Evolutionary conservation across 768 basidiomycete genomes (phyloP).

Genomic region (Omphalotus guepiniiformis): DNA sequence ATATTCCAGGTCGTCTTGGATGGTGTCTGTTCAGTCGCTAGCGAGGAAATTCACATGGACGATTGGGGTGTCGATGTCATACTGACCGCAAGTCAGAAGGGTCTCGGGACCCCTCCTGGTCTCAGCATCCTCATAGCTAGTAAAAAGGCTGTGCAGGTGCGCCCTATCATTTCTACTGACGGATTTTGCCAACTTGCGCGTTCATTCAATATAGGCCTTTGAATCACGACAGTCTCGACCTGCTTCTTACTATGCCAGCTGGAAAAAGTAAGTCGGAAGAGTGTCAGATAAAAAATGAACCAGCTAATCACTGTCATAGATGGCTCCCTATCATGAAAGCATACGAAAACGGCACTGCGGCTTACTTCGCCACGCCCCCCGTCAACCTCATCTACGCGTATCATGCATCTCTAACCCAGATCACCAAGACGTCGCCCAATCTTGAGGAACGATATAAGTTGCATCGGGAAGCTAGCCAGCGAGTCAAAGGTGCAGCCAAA

Average conservation of each 20-base stretch:
- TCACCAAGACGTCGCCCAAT: conserved; percentile 58
- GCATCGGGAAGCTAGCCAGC: conserved; percentile 65
- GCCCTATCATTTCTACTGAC: conserved; percentile 2
- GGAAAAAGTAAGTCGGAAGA: conserved; percentile 61
- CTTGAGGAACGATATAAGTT: conserved; percentile 74
- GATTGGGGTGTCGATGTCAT: conserved; percentile 92
- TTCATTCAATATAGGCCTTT: conserved; percentile 41
- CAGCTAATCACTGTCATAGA: conserved; percentile 28
- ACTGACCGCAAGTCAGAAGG: conserved; percentile 84
- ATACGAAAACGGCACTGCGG: conserved; percentile 77
- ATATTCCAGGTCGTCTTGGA: conserved; percentile 68
- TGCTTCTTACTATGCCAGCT: conserved; percentile 81
- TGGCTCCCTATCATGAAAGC: conserved; percentile 94
- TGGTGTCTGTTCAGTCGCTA: conserved; percentile 94
- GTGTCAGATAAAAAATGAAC: not conserved
- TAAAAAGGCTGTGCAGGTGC: conserved; percentile 68
- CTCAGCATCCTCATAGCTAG: conserved; percentile 83
- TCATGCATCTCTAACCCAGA: conserved; percentile 70
- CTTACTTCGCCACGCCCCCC: conserved; percentile 94
- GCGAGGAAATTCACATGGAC: conserved; percentile 93
- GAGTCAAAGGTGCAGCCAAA: conserved; percentile 62
- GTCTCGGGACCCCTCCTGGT: conserved; percentile 90
- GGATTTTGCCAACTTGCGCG: not conserved
- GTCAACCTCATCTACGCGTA: conserved; percentile 94
- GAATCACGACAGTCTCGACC: conserved; percentile 60